Conservation (phyloP, 2,329 filamentous ascomycete species). For the Exophiala spinifera region DNA sequence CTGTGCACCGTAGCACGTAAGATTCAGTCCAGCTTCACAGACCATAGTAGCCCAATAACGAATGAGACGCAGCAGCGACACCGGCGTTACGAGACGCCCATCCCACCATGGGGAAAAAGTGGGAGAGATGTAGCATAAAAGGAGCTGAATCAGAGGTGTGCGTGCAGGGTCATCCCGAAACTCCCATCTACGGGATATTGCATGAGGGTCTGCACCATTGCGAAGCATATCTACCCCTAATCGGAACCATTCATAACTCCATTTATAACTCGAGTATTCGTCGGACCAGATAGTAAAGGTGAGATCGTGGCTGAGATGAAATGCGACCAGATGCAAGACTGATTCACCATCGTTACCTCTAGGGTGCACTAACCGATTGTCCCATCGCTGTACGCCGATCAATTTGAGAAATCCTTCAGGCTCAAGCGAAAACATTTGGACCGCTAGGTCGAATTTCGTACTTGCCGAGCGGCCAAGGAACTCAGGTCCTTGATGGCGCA, state of each 20-base stretch:
- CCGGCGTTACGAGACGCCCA: neutral
- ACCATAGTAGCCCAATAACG: conserved; percentile 1
- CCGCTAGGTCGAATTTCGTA: neutral
- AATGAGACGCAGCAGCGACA: neutral
- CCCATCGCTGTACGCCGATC: neutral
- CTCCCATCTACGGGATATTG: neutral
- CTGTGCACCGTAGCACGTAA: neutral
- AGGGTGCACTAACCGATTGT: neutral
- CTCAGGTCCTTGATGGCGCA: neutral
- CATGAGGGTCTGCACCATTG: conserved; percentile 1
- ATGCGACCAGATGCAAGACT: conserved; percentile 3
- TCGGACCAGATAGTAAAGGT: too few species aligned
- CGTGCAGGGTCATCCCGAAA: neutral
- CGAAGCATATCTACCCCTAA: neutral
- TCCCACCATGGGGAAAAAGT: too few species aligned
- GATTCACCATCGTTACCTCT: neutral
- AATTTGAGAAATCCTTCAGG: neutral
- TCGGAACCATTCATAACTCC: neutral
- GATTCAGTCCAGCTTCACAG: neutral
- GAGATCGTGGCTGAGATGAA: neutral
- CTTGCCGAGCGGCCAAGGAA: neutral
- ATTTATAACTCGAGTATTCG: too few species aligned
- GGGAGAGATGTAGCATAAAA: too few species aligned
- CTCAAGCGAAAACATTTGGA: neutral
- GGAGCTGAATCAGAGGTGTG: neutral